A percentile compares a stretch with the other conserved stretches of the same genome.
phyloP scores from a whole-genome alignment of 495 filamentous ascomycete species.

The Aspergillus baeticus region DNA sequence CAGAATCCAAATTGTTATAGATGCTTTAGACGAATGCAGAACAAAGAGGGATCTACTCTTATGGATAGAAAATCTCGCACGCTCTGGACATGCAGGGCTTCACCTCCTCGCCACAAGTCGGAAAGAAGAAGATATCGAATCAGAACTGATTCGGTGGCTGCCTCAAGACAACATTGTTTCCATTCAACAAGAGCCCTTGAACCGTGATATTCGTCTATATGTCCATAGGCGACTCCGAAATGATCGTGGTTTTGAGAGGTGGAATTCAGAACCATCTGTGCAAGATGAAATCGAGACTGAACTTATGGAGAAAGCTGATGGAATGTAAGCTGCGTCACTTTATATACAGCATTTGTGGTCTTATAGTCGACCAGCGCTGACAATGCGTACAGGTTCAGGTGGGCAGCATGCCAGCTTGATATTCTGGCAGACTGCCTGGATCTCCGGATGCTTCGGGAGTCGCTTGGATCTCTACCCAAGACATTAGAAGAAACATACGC shows the following conservation, averaged over 20 bases:
- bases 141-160: conserved; percentile 29
- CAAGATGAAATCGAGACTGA: conserved; percentile 23
- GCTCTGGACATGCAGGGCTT: conserved; percentile 7
- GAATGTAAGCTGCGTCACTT: conserved; percentile 30
- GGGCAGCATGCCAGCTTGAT: conserved; percentile 38
- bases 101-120: conserved; percentile 23
- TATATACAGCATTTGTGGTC: not conserved
- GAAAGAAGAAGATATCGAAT: conserved; percentile 27
- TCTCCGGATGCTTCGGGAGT: conserved; percentile 7
- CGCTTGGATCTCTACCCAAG: conserved; percentile 28
- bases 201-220: conserved; percentile 24
- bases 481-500: conserved; percentile 37
- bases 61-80: conserved; percentile 14
- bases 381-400: conserved; percentile 34
- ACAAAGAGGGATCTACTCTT: conserved; percentile 15
- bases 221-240: conserved; percentile 13
- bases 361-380: conserved; percentile 7
- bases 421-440: conserved; percentile 23
- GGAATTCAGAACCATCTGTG: conserved; percentile 17
- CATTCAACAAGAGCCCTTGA: conserved; percentile 12
- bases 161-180: not conserved
- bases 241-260: conserved; percentile 17
- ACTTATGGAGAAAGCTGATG: conserved; percentile 28
- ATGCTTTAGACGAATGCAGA: conserved; percentile 34
- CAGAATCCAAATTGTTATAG: conserved; percentile 26